Conservation (phyloP, 1,139 yeast species). For the Entelexis paramagnoliae region DNA sequence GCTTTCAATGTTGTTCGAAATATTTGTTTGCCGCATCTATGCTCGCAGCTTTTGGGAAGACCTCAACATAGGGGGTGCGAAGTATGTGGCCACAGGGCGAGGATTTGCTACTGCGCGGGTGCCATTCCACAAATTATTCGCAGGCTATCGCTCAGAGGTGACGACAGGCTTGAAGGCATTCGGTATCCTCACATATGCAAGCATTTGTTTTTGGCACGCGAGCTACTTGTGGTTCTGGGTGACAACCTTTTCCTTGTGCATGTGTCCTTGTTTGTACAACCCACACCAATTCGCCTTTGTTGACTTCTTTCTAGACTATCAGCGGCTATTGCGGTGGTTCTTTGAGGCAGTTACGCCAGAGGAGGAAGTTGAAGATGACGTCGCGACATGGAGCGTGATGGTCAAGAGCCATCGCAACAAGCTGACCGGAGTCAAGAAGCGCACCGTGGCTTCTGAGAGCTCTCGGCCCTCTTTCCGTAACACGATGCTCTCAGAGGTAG, state of each 20-base stretch:
- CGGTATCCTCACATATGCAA: conserved; percentile 51
- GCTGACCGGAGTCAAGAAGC: conserved; percentile 56
- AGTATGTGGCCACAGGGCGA: conserved; percentile 73
- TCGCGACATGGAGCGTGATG: conserved; percentile 52
- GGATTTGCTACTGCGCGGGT: conserved; percentile 69
- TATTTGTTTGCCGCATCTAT: conserved; percentile 76
- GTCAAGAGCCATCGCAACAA: conserved; percentile 42
- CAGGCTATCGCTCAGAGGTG: conserved; percentile 41
- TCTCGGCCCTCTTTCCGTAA: conserved; percentile 42
- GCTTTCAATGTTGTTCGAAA: conserved; percentile 75
- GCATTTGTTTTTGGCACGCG: conserved; percentile 63
- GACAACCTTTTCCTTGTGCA: conserved; percentile 56
- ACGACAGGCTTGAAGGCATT: conserved; percentile 45
- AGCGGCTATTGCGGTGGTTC: conserved; percentile 57
- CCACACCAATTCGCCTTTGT: conserved; percentile 71
- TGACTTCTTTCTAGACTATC: conserved; percentile 65
- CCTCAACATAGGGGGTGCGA: conserved; percentile 71
- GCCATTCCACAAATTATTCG: conserved; percentile 49
- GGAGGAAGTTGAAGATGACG: conserved; percentile 25
- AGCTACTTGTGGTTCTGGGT: conserved; percentile 79
- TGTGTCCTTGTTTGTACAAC: conserved; percentile 73
- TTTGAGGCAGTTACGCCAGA: conserved; percentile 24
- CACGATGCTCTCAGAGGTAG: conserved; percentile 44
- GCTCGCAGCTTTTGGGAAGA: conserved; percentile 60
- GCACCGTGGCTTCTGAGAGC: conserved; percentile 28